Evolutionary conservation across 2,329 filamentous ascomycete species (phyloP).

Genomic region (Cordyceps farinosa): DNA sequence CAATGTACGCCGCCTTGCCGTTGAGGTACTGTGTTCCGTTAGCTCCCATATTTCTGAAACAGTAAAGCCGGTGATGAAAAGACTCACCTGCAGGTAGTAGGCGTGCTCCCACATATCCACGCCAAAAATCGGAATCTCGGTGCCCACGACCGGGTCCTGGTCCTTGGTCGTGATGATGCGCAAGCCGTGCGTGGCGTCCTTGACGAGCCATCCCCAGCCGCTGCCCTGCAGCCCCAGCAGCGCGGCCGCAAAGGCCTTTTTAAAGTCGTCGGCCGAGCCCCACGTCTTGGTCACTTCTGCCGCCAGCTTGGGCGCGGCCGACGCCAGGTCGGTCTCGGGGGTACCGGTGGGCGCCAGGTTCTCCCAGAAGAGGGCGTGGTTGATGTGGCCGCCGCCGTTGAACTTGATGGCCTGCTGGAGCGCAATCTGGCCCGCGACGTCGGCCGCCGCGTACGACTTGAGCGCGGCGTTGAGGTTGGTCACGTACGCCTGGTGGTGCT

Average conservation of each 20-base stretch:
- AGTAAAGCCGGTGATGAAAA: not conserved
- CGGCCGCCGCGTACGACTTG: slow-evolving; percentile 55
- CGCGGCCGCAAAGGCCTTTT: slow-evolving; percentile 59
- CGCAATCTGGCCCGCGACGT: slow-evolving; percentile 61
- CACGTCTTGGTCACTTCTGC: slow-evolving; percentile 62
- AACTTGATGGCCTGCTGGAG: slow-evolving; percentile 75
- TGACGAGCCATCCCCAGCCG: slow-evolving; percentile 85
- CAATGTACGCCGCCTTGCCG: slow-evolving; percentile 69
- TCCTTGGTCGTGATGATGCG: slow-evolving; percentile 80
- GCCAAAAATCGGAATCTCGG: slow-evolving; percentile 67
- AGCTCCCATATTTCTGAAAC: slow-evolving; percentile 12
- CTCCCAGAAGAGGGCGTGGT: slow-evolving; percentile 91
- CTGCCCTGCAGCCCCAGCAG: slow-evolving; percentile 75
- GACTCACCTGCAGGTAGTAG: slow-evolving; percentile 71
- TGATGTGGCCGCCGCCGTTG: slow-evolving; percentile 89
- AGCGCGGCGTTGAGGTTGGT: slow-evolving; percentile 69
- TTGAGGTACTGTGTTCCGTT: slow-evolving; percentile 63
- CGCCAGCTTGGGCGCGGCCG: slow-evolving; percentile 54
- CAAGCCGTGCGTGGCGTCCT: slow-evolving; percentile 53
- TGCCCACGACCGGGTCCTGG: slow-evolving; percentile 69
- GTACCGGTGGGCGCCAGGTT: slow-evolving; percentile 65
- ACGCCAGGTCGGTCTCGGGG: slow-evolving; percentile 51
- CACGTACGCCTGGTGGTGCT: slow-evolving; percentile 77
- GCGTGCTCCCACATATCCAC: slow-evolving; percentile 95
- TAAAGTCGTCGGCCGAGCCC: slow-evolving; percentile 65